These are phyloP conservation scores for Lotmaria passim DNA, from an alignment of 208 protist genomes.

Conservation along the genomic window DNA sequence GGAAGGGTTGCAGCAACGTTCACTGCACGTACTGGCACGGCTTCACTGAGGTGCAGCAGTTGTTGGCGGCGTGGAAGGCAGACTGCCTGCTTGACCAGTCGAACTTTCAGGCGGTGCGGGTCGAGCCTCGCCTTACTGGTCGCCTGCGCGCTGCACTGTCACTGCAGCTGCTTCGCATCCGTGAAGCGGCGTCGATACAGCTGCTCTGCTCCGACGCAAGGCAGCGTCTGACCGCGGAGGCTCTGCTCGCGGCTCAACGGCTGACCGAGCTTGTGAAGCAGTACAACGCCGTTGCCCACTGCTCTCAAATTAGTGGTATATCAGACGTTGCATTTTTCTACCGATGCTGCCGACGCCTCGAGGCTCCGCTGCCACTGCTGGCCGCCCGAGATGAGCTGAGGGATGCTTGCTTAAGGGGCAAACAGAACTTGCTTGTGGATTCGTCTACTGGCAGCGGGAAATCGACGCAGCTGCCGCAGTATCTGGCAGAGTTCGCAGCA, in stretches of 20 bases:
- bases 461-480: constrained; percentile 93
- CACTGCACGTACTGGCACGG: constrained; percentile 22
- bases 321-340: background rate
- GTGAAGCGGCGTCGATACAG: background rate
- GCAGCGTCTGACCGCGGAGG: background rate
- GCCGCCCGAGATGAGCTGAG: constrained; percentile 10
- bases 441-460: constrained; percentile 89
- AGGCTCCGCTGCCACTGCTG: constrained; percentile 3
- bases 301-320: background rate
- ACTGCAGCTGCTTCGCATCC: constrained; percentile 2
- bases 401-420: background rate
- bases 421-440: constrained; percentile 1
- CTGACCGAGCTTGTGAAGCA: background rate
- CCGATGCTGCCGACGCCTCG: background rate
- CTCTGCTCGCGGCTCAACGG: background rate
- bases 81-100: background rate
- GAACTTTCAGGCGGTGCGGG: background rate
- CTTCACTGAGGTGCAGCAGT: background rate
- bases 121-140: background rate
- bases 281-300: background rate
- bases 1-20: constrained; percentile 55
- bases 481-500: constrained; percentile 45
- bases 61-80: background rate
- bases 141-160: constrained; percentile 2
- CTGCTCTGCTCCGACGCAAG: too few species aligned